A percentile compares a stretch with the other conserved stretches of the same genome.
These are phyloP conservation scores for Cadophora luteo-olivacea DNA, from an alignment of 2,329 filamentous ascomycete species.

Conservation along the genomic window DNA sequence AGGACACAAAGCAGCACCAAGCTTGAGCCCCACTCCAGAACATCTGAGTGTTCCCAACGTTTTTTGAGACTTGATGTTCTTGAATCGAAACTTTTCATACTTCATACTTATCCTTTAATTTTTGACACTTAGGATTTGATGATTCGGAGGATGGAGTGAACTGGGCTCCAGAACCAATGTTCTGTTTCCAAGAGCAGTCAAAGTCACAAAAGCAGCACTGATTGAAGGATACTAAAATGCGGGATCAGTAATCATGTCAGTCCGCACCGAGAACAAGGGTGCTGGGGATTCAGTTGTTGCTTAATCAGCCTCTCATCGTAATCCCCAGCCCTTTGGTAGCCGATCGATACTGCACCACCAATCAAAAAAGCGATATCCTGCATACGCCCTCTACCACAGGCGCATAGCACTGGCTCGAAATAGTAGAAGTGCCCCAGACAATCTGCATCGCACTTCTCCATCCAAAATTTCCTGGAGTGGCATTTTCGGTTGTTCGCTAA, in stretches of 20 bases:
- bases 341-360: background rate
- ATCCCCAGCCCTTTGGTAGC: background rate
- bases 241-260: background rate
- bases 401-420: background rate
- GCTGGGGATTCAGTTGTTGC: background rate
- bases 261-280: background rate
- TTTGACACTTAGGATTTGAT: background rate
- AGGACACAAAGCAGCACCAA: background rate
- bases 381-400: background rate
- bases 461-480: too few relatives aligned
- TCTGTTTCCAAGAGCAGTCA: background rate
- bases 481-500: background rate
- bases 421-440: background rate
- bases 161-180: background rate
- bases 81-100: too few relatives aligned
- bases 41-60: background rate
- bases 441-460: too few relatives aligned
- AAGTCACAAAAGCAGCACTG: background rate
- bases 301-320: background rate
- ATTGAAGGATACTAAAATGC: background rate
- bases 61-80: background rate
- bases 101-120: too few relatives aligned
- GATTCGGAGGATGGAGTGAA: background rate
- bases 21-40: background rate
- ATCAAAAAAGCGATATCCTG: background rate